Conservation (phyloP, 768 basidiomycete species). For the Psilocybe tampanensis region DNA sequence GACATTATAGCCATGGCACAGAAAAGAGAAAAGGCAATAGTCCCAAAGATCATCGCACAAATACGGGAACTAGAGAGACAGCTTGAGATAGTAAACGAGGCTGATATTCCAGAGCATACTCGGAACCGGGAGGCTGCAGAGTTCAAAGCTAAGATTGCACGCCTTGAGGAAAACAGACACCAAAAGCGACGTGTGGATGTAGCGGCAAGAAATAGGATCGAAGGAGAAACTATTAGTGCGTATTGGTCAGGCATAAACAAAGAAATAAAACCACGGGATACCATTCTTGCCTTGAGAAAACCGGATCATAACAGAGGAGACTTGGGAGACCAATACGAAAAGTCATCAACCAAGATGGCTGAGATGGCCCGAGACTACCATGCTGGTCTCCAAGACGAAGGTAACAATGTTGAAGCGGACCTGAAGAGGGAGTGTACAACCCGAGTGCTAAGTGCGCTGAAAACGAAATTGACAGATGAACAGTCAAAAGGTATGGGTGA, state of each 20-base stretch:
- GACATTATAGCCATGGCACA: not conserved
- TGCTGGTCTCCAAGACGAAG: constrained; percentile 25
- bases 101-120: not conserved
- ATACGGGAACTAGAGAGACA: not conserved
- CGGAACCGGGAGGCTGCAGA: not conserved
- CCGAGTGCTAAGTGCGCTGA: not conserved
- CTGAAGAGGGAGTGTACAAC: not conserved
- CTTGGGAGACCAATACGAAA: no score
- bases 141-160: not conserved
- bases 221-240: not conserved
- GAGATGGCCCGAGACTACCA: constrained; percentile 30
- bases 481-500: constrained; percentile 2
- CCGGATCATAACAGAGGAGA: no score
- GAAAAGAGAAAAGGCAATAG: not conserved
- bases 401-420: not conserved
- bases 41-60: not conserved
- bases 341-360: constrained; percentile 26
- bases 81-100: not conserved
- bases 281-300: not conserved
- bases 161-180: not conserved
- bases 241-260: constrained; percentile 8
- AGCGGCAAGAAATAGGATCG: not conserved
- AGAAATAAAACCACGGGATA: constrained; percentile 5
- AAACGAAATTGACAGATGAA: not conserved
- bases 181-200: not conserved